A percentile compares a stretch with the other conserved stretches of the same genome.
phyloP scores from a whole-genome alignment of 2,329 filamentous ascomycete genomes.

The Aspergillus pseudoviridinutans region DNA sequence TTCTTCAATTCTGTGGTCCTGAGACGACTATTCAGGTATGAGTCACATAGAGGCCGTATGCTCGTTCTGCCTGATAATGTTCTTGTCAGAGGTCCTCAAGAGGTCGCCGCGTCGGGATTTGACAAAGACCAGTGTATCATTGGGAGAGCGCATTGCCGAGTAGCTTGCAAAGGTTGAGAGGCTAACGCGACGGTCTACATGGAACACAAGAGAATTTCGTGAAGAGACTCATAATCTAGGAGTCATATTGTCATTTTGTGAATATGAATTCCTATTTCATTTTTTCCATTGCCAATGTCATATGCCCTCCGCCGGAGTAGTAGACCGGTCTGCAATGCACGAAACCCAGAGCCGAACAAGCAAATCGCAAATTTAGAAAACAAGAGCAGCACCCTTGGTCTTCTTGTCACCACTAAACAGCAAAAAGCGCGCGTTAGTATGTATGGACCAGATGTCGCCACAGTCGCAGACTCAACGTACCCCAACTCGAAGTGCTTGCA shows the following conservation, averaged over 20 bases:
- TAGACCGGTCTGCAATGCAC: conserved; percentile 33
- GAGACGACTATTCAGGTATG: too few relatives aligned
- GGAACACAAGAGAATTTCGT: conserved; percentile 13
- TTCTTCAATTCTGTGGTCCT: neutral
- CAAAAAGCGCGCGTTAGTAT: conserved; percentile 40
- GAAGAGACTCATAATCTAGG: conserved; percentile 32
- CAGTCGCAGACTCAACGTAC: conserved; percentile 55
- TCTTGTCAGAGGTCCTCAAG: neutral
- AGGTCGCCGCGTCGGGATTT: neutral
- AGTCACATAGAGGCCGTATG: neutral
- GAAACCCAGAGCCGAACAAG: conserved; percentile 42
- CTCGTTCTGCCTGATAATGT: neutral
- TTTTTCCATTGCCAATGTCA: conserved; percentile 40
- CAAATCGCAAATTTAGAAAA: conserved; percentile 74
- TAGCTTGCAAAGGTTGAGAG: neutral
- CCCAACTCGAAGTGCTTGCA: conserved; percentile 99
- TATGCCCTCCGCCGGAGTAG: conserved; percentile 33
- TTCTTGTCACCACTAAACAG: conserved; percentile 96
- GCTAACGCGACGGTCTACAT: neutral
- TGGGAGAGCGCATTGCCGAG: neutral
- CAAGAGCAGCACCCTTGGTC: conserved; percentile 99
- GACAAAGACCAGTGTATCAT: neutral
- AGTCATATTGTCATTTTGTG: conserved; percentile 34
- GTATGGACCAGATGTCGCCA: neutral
- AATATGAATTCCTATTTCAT: conserved; percentile 41